phyloP scores from a whole-genome alignment of 805 yeast species.

The Ogataea ganodermae region DNA sequence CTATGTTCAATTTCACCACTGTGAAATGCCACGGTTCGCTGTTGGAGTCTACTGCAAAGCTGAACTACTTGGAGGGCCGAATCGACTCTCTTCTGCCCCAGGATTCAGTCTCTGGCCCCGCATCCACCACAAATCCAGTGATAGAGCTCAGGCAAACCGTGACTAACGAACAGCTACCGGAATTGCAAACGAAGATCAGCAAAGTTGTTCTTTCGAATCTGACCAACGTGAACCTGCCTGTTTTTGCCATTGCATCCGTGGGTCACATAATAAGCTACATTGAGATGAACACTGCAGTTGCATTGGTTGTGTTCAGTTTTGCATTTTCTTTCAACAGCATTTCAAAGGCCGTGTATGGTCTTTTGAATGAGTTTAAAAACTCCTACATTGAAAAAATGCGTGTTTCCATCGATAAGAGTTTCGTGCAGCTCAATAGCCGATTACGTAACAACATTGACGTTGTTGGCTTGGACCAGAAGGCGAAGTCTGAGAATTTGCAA shows the following conservation, averaged over 20 bases:
- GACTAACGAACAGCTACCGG: conserved; percentile 29
- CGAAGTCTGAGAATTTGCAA: conserved; percentile 12
- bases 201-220: conserved; percentile 25
- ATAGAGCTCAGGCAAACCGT: conserved; percentile 20
- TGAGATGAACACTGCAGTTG: conserved; percentile 30
- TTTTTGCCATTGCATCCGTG: conserved; percentile 25
- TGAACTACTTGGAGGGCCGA: conserved; percentile 35
- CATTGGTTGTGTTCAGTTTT: conserved; percentile 31
- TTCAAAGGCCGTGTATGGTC: conserved; percentile 23
- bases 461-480: conserved; percentile 16
- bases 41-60: conserved; percentile 27
- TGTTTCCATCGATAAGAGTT: conserved; percentile 28
- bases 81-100: conserved; percentile 30
- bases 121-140: conserved; percentile 18
- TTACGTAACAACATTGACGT: conserved; percentile 19
- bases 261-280: conserved; percentile 32
- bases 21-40: conserved; percentile 36
- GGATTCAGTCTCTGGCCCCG: background rate
- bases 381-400: conserved; percentile 32
- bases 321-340: conserved; percentile 31
- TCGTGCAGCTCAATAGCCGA: conserved; percentile 20
- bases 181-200: conserved; percentile 29
- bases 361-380: conserved; percentile 24
- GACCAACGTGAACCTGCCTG: conserved; percentile 31
- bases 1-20: conserved; percentile 26